A percentile compares a stretch with the other conserved stretches of the same genome.
These are phyloP conservation scores for Lizonia empirigonia DNA, from an alignment of 2,329 filamentous ascomycete species.

Conservation along the genomic window DNA sequence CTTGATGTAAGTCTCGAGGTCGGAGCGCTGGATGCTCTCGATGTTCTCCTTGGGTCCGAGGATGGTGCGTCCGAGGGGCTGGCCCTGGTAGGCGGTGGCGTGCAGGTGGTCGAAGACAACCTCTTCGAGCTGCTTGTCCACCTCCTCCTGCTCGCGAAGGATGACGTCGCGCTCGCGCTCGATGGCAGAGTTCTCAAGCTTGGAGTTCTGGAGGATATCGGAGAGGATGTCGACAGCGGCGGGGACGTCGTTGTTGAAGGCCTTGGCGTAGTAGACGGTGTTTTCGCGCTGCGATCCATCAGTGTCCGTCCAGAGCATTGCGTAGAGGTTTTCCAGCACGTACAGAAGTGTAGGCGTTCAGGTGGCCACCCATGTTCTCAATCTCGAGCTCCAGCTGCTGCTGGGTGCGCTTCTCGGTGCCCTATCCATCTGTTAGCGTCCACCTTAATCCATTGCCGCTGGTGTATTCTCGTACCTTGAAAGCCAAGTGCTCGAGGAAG, in stretches of 20 bases:
- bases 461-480: constrained; percentile 74
- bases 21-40: constrained; percentile 87
- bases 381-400: constrained; percentile 99
- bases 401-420: constrained; percentile 91
- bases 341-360: constrained; percentile 99
- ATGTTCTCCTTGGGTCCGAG: constrained; percentile 98
- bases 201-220: constrained; percentile 99
- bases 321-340: constrained; percentile 38
- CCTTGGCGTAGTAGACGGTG: constrained; percentile 99
- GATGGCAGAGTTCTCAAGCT: constrained; percentile 89
- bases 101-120: constrained; percentile 99
- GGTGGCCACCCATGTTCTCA: constrained; percentile 99
- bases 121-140: constrained; percentile 99
- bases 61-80: constrained; percentile 96
- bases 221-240: constrained; percentile 97
- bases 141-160: constrained; percentile 97
- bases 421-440: constrained; percentile 59
- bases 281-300: constrained; percentile 78
- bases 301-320: constrained; percentile 22
- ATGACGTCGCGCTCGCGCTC: constrained; percentile 99
- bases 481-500: constrained; percentile 99
- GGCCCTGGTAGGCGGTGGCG: constrained; percentile 95
- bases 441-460: constrained; percentile 3
- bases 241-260: constrained; percentile 96
- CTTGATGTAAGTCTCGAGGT: constrained; percentile 96